phyloP scores from a whole-genome alignment of 2,329 filamentous ascomycete genomes.

The Cadophora malorum region DNA sequence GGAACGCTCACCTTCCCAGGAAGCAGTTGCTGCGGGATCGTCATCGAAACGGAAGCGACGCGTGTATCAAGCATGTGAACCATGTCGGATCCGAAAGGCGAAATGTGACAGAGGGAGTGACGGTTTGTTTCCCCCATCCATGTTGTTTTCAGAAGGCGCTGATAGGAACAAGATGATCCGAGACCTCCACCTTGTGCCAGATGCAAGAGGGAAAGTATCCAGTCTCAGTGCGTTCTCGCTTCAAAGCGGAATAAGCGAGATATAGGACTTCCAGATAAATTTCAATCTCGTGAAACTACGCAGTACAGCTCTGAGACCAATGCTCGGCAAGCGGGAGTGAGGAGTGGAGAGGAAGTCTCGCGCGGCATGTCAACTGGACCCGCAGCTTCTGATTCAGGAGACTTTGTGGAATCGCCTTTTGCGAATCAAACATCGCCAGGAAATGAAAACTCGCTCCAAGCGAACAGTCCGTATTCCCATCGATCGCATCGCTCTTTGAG shows the following conservation, averaged over 20 bases:
- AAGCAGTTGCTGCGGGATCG: not conserved
- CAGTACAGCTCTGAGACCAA: not conserved
- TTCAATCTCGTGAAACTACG: not conserved
- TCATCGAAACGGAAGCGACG: constrained; percentile 17
- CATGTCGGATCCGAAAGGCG: constrained; percentile 17
- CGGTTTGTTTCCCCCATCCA: not conserved
- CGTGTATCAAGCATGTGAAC: constrained; percentile 21
- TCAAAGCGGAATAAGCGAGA: constrained; percentile 10
- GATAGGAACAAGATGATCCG: constrained; percentile 11
- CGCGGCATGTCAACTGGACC: not conserved
- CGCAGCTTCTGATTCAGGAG: not conserved
- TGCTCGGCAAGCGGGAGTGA: not conserved
- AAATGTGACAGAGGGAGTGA: constrained; percentile 21
- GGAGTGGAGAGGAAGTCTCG: not conserved
- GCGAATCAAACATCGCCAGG: not conserved
- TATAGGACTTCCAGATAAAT: not conserved
- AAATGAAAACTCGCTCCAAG: not conserved
- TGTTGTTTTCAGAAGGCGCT: not conserved
- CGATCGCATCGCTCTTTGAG: not conserved
- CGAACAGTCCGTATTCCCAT: not conserved
- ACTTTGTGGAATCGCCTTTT: not conserved
- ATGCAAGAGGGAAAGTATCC: constrained; percentile 20
- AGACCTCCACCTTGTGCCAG: constrained; percentile 12
- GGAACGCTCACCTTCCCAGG: constrained; percentile 2
- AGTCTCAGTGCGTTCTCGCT: constrained; percentile 18